Evolutionary conservation across 495 filamentous ascomycete genomes (phyloP).

Genomic region (Trichoderma reesei): DNA sequence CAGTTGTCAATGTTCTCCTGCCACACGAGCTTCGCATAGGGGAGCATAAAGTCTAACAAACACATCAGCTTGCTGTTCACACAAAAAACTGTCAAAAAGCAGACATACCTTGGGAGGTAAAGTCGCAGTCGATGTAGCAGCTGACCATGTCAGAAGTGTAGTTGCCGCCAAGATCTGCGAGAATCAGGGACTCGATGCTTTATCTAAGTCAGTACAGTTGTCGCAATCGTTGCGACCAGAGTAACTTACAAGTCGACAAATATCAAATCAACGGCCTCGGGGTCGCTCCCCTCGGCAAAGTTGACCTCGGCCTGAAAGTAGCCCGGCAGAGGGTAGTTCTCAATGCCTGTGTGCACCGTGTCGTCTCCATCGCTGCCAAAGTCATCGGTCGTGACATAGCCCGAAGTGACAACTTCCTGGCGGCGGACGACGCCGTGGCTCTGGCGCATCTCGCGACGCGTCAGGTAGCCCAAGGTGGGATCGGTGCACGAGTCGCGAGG

Average conservation of each 20-base stretch:
- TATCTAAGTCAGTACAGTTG: neutral
- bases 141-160: slow-evolving; percentile 29
- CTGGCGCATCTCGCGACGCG: slow-evolving; percentile 14
- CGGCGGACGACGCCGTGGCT: slow-evolving; percentile 28
- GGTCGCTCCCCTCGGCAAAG: slow-evolving; percentile 31
- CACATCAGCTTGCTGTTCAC: neutral
- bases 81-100: neutral
- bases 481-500: slow-evolving; percentile 35
- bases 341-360: slow-evolving; percentile 38
- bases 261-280: slow-evolving; percentile 59
- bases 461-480: slow-evolving; percentile 19
- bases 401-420: slow-evolving; percentile 27
- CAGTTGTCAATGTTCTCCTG: neutral
- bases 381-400: slow-evolving; percentile 34
- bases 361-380: slow-evolving; percentile 30
- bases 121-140: slow-evolving; percentile 32
- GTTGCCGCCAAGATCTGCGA: slow-evolving; percentile 28
- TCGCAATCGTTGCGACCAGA: slow-evolving; percentile 11
- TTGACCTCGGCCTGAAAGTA: slow-evolving; percentile 50
- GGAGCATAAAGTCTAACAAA: neutral
- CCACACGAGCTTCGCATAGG: neutral
- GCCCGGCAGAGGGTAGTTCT: slow-evolving; percentile 58
- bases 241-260: slow-evolving; percentile 69
- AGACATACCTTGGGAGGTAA: slow-evolving; percentile 29
- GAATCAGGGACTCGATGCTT: slow-evolving; percentile 22